These are phyloP conservation scores for Clathrospora elynae DNA, from an alignment of 2,329 filamentous ascomycete species.

Conservation along the genomic window DNA sequence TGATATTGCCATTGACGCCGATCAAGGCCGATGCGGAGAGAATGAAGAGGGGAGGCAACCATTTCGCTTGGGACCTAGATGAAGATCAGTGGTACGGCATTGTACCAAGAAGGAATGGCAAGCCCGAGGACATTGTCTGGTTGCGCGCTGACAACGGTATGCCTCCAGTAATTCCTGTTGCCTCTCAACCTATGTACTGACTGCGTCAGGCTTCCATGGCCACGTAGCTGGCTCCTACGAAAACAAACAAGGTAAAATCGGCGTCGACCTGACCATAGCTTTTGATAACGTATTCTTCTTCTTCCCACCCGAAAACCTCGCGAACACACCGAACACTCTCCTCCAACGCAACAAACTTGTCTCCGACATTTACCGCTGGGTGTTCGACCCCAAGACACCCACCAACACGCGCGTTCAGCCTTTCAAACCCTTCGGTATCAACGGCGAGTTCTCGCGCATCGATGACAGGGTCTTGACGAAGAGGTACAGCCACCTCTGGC, in stretches of 20 bases:
- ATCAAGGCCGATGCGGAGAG: slow-evolving; percentile 46
- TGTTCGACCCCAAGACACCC: slow-evolving; percentile 45
- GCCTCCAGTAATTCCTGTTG: background rate
- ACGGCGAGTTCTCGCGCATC: slow-evolving; percentile 53
- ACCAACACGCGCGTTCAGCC: slow-evolving; percentile 39
- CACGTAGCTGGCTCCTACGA: slow-evolving; percentile 54
- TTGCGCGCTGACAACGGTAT: slow-evolving; percentile 58
- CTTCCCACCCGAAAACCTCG: slow-evolving; percentile 48
- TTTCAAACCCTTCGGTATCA: slow-evolving; percentile 44
- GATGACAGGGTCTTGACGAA: slow-evolving; percentile 53
- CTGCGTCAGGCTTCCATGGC: slow-evolving; percentile 45
- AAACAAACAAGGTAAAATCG: slow-evolving; percentile 44
- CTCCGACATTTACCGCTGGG: slow-evolving; percentile 49
- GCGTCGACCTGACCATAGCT: slow-evolving; percentile 48
- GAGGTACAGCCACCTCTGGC: slow-evolving; percentile 49
- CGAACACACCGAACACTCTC: slow-evolving; percentile 39
- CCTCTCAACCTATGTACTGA: background rate
- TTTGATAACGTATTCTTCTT: slow-evolving; percentile 52
- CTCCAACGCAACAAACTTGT: slow-evolving; percentile 51
- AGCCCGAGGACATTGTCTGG: slow-evolving; percentile 60
- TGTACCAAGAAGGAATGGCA: slow-evolving; percentile 57
- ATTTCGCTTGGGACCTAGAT: slow-evolving; percentile 53
- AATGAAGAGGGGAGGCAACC: slow-evolving; percentile 48
- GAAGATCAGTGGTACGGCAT: slow-evolving; percentile 63
- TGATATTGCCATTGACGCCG: slow-evolving; percentile 48